A percentile compares a stretch with the other conserved stretches of the same genome.
These are phyloP conservation scores for Phytophthora quininea DNA, from an alignment of 352 stramenopile species.

Conservation along the genomic window DNA sequence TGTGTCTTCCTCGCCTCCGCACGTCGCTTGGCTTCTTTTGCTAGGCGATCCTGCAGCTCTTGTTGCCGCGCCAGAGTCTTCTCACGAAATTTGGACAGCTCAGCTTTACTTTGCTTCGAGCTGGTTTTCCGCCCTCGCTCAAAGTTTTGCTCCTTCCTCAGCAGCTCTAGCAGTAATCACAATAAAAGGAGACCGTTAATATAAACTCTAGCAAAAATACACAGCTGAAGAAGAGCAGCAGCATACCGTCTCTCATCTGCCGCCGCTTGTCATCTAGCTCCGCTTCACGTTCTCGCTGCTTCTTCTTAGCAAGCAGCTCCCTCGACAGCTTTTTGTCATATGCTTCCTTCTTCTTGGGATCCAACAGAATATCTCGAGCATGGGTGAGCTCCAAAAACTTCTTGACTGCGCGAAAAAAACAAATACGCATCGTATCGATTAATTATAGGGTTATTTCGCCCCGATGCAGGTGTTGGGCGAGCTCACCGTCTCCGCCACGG, in stretches of 20 bases:
- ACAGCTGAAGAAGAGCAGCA: not conserved
- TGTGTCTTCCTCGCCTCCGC: conserved; percentile 40
- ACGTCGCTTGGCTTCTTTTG: conserved; percentile 47
- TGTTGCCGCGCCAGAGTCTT: conserved; percentile 55
- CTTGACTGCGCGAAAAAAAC: conserved; percentile 47
- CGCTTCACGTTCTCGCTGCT: conserved; percentile 68
- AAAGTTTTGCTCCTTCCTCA: conserved; percentile 62
- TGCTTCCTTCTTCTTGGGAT: conserved; percentile 80
- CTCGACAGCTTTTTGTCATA: conserved; percentile 83
- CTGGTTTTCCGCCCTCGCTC: conserved; percentile 44
- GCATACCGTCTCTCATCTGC: conserved; percentile 68
- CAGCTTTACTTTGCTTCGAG: conserved; percentile 39
- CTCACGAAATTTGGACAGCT: conserved; percentile 64
- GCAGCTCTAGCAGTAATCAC: conserved; percentile 43
- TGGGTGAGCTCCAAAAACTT: conserved; percentile 86
- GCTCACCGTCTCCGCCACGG: conserved; percentile 76
- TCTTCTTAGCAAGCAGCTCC: conserved; percentile 65
- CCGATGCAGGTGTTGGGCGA: not conserved
- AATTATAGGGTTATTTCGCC: not conserved
- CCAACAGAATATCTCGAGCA: conserved; percentile 74
- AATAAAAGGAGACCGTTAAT: not conserved
- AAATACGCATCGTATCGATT: not conserved
- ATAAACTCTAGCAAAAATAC: not conserved
- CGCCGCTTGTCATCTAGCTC: conserved; percentile 62
- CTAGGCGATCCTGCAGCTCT: conserved; percentile 57